Percentiles rank a stretch among this genome's conserved stretches.
Conservation (phyloP, 805 yeast genomes). For the Saccharomyces eubayanus region DNA sequence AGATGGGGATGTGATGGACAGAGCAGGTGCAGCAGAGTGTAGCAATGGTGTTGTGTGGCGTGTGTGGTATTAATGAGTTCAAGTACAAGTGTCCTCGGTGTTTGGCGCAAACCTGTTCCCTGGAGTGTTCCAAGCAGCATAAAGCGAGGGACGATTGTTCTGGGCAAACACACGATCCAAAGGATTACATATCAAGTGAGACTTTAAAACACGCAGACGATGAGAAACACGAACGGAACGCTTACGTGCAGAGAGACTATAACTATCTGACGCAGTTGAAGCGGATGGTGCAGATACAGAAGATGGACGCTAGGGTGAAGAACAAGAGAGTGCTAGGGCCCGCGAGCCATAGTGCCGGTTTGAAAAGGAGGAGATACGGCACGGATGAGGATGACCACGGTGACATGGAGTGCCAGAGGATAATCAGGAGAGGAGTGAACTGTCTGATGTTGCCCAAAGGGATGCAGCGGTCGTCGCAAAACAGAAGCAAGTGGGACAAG, state of each 20-base stretch:
- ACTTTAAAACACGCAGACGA: constrained; percentile 35
- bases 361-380: constrained; percentile 12
- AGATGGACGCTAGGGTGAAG: constrained; percentile 39
- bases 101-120: constrained; percentile 53
- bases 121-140: constrained; percentile 64
- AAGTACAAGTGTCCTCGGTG: constrained; percentile 85
- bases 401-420: constrained; percentile 13
- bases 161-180: constrained; percentile 51
- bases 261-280: constrained; percentile 58
- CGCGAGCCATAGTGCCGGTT: constrained; percentile 17
- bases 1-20: not conserved
- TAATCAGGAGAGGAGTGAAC: constrained; percentile 56
- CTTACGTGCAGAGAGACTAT: constrained; percentile 68
- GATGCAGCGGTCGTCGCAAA: constrained; percentile 57
- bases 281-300: constrained; percentile 51
- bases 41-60: constrained; percentile 30
- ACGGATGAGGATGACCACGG: constrained; percentile 9
- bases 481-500: constrained; percentile 66
- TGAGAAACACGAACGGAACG: constrained; percentile 33
- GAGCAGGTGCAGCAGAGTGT: not conserved
- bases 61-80: constrained; percentile 36
- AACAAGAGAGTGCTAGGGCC: constrained; percentile 37
- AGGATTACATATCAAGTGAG: constrained; percentile 45
- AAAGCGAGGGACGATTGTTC: constrained; percentile 54
- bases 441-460: constrained; percentile 60